Evolutionary conservation across 805 yeast species (phyloP).

Genomic region (Debaryomyces hansenii): DNA sequence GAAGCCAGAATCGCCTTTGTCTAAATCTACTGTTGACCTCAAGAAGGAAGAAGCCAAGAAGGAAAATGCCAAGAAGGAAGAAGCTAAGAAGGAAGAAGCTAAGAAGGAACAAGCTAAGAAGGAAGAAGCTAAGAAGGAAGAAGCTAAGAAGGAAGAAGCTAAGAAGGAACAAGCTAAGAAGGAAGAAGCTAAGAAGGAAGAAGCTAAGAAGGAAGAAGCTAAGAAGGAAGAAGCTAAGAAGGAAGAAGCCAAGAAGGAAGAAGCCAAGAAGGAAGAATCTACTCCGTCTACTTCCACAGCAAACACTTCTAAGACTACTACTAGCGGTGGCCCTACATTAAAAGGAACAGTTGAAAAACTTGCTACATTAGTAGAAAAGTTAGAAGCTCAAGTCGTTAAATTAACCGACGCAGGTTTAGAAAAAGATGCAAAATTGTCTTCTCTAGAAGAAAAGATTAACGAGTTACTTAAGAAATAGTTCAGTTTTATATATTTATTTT

Average conservation of each 20-base stretch:
- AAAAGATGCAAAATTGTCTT: slow-evolving; percentile 61
- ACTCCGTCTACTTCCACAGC: slow-evolving; percentile 10
- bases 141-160: slow-evolving; percentile 4
- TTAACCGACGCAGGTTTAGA: slow-evolving; percentile 56
- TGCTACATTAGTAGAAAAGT: slow-evolving; percentile 52
- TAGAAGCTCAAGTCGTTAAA: slow-evolving; percentile 56
- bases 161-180: slow-evolving; percentile 8
- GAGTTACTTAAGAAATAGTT: slow-evolving; percentile 43
- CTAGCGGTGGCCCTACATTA: slow-evolving; percentile 55
- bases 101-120: slow-evolving; percentile 15
- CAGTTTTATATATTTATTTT: neutral
- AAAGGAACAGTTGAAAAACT: slow-evolving; percentile 72
- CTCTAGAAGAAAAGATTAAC: slow-evolving; percentile 63
- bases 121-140: slow-evolving; percentile 3
- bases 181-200: slow-evolving; percentile 11
- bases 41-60: slow-evolving; percentile 6
- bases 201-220: slow-evolving; percentile 7
- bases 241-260: slow-evolving; percentile 5
- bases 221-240: slow-evolving; percentile 6
- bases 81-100: slow-evolving; percentile 16
- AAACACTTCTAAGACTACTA: slow-evolving; percentile 19
- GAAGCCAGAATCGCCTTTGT: slow-evolving; percentile 20
- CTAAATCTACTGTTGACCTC: slow-evolving; percentile 3
- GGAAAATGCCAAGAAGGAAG: slow-evolving; percentile 16
- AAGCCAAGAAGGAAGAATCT: slow-evolving; percentile 1